Evolutionary conservation across 1,139 yeast genomes (phyloP).

Genomic region (Scheffersomyces parashehatae): DNA sequence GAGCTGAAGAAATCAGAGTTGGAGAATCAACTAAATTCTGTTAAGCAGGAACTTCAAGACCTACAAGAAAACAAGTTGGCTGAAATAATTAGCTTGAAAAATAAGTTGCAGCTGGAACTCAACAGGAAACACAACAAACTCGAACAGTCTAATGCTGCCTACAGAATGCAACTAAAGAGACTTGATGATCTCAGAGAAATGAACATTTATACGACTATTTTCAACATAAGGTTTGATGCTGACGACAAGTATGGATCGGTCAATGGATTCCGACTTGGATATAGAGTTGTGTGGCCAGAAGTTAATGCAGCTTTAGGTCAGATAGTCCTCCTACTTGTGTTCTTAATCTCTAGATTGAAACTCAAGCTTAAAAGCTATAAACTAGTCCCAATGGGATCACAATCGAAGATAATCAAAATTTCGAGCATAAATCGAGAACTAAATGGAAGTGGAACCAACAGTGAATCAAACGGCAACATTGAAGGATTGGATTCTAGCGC

Average conservation of each 20-base stretch:
- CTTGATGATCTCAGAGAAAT: slow-evolving; percentile 70
- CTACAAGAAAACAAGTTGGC: slow-evolving; percentile 44
- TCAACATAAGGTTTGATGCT: slow-evolving; percentile 71
- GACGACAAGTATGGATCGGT: slow-evolving; percentile 80
- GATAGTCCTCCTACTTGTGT: slow-evolving; percentile 65
- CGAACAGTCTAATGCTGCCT: slow-evolving; percentile 61
- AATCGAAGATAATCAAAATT: slow-evolving; percentile 70
- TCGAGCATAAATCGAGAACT: slow-evolving; percentile 5
- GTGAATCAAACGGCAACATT: not conserved
- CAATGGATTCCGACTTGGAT: slow-evolving; percentile 80
- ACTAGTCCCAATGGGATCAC: slow-evolving; percentile 82
- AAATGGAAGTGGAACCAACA: not conserved
- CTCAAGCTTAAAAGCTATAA: slow-evolving; percentile 60
- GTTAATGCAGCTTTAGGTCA: slow-evolving; percentile 94
- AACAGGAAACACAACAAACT: slow-evolving; percentile 50
- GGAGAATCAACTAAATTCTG: slow-evolving; percentile 35
- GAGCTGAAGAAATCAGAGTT: slow-evolving; percentile 43
- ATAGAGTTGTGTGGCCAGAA: slow-evolving; percentile 82
- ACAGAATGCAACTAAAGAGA: slow-evolving; percentile 61
- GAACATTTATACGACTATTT: slow-evolving; percentile 80
- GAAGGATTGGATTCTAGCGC: not conserved
- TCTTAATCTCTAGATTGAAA: slow-evolving; percentile 60
- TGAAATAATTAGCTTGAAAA: slow-evolving; percentile 46
- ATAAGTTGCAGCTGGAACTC: slow-evolving; percentile 53
- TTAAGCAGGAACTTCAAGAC: slow-evolving; percentile 41